Percentiles rank a stretch among this genome's conserved stretches.
Conservation (phyloP, 306 rosid species). For the Pachyrhizus erosus region DNA sequence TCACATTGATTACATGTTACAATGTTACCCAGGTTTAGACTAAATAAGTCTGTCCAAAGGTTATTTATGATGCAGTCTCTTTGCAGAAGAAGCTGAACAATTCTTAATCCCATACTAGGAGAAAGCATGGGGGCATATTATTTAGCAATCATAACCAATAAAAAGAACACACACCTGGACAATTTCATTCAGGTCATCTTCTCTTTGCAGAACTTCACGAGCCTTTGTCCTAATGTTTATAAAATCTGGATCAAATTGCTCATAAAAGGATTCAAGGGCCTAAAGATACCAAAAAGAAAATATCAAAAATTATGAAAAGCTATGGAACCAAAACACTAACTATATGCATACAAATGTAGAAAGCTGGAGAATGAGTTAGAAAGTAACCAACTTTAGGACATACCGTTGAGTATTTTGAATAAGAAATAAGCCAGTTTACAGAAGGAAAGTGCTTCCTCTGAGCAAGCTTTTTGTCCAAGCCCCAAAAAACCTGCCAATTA, state of each 20-base stretch:
- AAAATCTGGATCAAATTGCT: conserved; percentile 95
- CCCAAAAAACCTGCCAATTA: conserved; percentile 93
- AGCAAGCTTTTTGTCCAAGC: conserved; percentile 98
- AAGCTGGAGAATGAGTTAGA: conserved; percentile 13
- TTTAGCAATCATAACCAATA: conserved; percentile 24
- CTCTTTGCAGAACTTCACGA: conserved; percentile 96
- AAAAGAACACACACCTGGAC: conserved; percentile 76
- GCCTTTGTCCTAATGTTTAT: conserved; percentile 98
- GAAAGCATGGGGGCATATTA: conserved; percentile 2
- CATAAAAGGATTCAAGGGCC: conserved; percentile 97
- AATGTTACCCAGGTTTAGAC: conserved; percentile 31
- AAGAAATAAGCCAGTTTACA: conserved; percentile 99
- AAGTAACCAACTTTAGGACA: conserved; percentile 44
- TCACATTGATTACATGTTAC: not conserved
- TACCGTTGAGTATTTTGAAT: conserved; percentile 92
- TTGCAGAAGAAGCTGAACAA: conserved; percentile 31
- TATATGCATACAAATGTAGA: conserved; percentile 33
- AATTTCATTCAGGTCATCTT: conserved; percentile 98
- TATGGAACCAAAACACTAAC: conserved; percentile 20
- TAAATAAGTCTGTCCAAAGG: conserved; percentile 6
- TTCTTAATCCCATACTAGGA: conserved; percentile 39
- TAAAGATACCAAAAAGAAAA: conserved; percentile 44
- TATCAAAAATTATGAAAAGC: not conserved
- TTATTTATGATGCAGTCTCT: conserved; percentile 27
- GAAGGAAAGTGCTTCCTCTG: conserved; percentile 99